Percentiles rank a stretch among this genome's conserved stretches.
Conservation (phyloP, 805 yeast species). For the Isabelozyma pseudorhagii region DNA sequence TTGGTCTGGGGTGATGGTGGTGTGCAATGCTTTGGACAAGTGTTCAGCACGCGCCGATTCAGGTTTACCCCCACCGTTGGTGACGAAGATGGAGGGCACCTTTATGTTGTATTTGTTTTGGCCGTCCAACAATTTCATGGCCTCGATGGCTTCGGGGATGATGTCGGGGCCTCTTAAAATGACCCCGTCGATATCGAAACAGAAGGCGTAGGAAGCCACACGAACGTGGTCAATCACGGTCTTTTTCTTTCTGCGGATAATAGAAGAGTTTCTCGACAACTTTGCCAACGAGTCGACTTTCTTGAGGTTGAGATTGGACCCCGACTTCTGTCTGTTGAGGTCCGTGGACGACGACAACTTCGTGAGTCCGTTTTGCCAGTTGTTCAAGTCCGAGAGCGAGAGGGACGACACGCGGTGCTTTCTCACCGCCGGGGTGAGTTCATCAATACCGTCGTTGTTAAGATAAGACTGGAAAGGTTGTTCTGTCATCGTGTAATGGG, state of each 20-base stretch:
- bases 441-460: conserved; percentile 72
- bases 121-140: conserved; percentile 71
- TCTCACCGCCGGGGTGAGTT: conserved; percentile 58
- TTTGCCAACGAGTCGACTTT: conserved; percentile 45
- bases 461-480: conserved; percentile 49
- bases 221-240: conserved; percentile 63
- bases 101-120: conserved; percentile 71
- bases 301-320: conserved; percentile 33
- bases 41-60: conserved; percentile 74
- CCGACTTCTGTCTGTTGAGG: conserved; percentile 24
- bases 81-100: conserved; percentile 81
- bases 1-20: conserved; percentile 68
- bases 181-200: conserved; percentile 92
- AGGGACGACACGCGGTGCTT: conserved; percentile 63
- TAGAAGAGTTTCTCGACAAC: conserved; percentile 44
- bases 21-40: conserved; percentile 56
- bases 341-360: conserved; percentile 36
- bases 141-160: conserved; percentile 75
- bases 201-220: conserved; percentile 82
- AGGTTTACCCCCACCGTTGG: conserved; percentile 91
- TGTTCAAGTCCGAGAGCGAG: conserved; percentile 62
- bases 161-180: conserved; percentile 81
- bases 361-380: conserved; percentile 54
- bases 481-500: not conserved
- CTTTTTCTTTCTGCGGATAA: conserved; percentile 47